Conservation (phyloP, 108 stramenopile genomes). For the Nannochloropsis salina region DNA sequence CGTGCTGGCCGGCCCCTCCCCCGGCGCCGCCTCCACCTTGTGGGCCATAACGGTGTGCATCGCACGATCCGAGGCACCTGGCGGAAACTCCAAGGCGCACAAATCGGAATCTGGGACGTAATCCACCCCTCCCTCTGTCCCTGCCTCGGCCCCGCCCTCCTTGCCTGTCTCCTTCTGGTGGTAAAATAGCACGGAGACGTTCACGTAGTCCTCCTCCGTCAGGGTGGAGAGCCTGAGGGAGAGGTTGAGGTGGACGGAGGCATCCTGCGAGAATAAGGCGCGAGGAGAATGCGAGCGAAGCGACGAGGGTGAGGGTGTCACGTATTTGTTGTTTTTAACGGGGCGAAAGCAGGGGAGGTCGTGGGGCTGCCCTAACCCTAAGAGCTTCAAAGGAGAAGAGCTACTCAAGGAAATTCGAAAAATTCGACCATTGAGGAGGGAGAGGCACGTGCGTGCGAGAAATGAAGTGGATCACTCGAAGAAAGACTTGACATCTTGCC, state of each 20-base stretch:
- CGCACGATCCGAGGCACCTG: slow-evolving; percentile 6
- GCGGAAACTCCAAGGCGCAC: slow-evolving; percentile 2
- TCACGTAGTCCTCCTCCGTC: slow-evolving; percentile 20
- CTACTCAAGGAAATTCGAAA: too few relatives aligned
- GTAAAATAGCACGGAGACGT: not conserved
- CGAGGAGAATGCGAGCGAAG: not conserved
- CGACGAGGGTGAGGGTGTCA: not conserved
- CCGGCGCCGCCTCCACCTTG: not conserved
- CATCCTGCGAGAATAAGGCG: not conserved
- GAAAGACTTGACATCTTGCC: too few relatives aligned
- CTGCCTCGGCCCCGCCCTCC: not conserved
- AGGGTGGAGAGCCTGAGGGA: not conserved
- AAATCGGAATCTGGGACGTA: not conserved
- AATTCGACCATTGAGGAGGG: too few relatives aligned
- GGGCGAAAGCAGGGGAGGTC: too few relatives aligned
- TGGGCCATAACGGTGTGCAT: not conserved
- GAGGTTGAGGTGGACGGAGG: not conserved
- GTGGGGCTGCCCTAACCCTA: too few relatives aligned
- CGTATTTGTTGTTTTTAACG: too few relatives aligned
- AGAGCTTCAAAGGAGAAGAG: too few relatives aligned
- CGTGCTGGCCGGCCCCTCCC: not conserved
- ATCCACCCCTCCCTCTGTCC: not conserved
- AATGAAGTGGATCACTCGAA: too few relatives aligned
- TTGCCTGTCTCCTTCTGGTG: not conserved
- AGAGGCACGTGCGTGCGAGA: too few relatives aligned